Evolutionary conservation across 192 early-diverging fungal genomes (phyloP).

Genomic region (Coemansia sp.): DNA sequence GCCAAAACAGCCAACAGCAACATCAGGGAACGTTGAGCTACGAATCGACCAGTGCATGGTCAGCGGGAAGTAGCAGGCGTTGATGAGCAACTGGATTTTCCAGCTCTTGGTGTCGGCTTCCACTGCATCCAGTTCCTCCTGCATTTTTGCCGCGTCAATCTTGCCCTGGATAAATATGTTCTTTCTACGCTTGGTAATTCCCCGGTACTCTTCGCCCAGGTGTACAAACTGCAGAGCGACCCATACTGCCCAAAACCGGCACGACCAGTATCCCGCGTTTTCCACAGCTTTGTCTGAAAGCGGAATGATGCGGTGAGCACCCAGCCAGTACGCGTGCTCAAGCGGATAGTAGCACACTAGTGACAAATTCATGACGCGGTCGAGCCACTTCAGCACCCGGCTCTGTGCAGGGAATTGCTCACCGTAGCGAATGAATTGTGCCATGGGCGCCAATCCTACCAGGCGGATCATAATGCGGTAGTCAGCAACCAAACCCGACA

Average conservation of each 20-base stretch:
- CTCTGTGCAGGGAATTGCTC: slow-evolving; percentile 76
- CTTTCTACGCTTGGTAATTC: slow-evolving; percentile 55
- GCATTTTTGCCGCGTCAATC: slow-evolving; percentile 60
- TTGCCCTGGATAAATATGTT: slow-evolving; percentile 61
- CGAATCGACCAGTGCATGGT: slow-evolving; percentile 92
- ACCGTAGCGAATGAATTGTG: slow-evolving; percentile 79
- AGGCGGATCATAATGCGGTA: slow-evolving; percentile 90
- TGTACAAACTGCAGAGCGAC: slow-evolving; percentile 86
- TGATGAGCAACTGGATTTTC: slow-evolving; percentile 76
- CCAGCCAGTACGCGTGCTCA: slow-evolving; percentile 95
- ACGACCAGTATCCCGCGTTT: slow-evolving; percentile 86
- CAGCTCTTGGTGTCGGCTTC: slow-evolving; percentile 61
- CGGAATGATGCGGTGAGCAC: slow-evolving; percentile 77
- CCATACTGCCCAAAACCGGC: slow-evolving; percentile 95
- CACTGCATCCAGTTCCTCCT: slow-evolving; percentile 65
- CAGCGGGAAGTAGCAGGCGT: slow-evolving; percentile 89
- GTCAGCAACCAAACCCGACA: slow-evolving; percentile 84
- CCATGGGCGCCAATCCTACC: slow-evolving; percentile 77
- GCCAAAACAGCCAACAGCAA: slow-evolving; percentile 89
- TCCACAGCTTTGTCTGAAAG: slow-evolving; percentile 72
- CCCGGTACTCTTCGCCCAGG: slow-evolving; percentile 67
- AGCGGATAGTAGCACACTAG: slow-evolving; percentile 92
- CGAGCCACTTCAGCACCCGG: slow-evolving; percentile 62
- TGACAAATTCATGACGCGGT: slow-evolving; percentile 83
- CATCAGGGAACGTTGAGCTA: slow-evolving; percentile 84